Evolutionary conservation across 176 grass and related monocot species (phyloP).

Genomic region (Rhynchospora breviuscula): DNA sequence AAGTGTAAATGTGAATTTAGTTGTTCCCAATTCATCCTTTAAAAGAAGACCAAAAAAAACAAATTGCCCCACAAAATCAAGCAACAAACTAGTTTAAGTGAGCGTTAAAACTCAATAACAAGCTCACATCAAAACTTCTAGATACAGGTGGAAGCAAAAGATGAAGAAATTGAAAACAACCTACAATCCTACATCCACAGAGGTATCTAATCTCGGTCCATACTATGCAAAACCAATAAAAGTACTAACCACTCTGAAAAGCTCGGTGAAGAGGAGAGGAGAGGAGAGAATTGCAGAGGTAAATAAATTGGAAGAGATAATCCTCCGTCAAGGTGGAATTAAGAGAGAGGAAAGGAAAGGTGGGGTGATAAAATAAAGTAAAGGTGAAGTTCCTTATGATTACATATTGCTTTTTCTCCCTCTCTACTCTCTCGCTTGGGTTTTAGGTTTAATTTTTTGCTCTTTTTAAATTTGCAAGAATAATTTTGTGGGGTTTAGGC

Average conservation of each 20-base stretch:
- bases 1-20: background rate
- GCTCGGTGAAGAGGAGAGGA: background rate
- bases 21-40: background rate
- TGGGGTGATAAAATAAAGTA: conserved; percentile 8
- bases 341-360: background rate
- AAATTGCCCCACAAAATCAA: background rate
- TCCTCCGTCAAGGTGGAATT: background rate
- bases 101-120: background rate
- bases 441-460: background rate
- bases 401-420: background rate
- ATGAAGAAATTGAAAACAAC: conserved; percentile 6
- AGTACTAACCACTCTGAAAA: background rate
- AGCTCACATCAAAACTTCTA: background rate
- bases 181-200: background rate
- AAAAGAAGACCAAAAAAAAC: background rate
- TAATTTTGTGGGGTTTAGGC: conserved; percentile 9
- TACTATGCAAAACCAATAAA: background rate
- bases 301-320: background rate
- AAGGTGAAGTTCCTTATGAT: conserved; percentile 16
- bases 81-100: background rate
- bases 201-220: background rate
- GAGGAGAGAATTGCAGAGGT: background rate
- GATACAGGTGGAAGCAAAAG: background rate
- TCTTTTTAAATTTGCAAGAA: background rate
- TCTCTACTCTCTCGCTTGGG: background rate